Conservation (phyloP, 2,329 filamentous ascomycete species). For the Pseudomassariella vexata region DNA sequence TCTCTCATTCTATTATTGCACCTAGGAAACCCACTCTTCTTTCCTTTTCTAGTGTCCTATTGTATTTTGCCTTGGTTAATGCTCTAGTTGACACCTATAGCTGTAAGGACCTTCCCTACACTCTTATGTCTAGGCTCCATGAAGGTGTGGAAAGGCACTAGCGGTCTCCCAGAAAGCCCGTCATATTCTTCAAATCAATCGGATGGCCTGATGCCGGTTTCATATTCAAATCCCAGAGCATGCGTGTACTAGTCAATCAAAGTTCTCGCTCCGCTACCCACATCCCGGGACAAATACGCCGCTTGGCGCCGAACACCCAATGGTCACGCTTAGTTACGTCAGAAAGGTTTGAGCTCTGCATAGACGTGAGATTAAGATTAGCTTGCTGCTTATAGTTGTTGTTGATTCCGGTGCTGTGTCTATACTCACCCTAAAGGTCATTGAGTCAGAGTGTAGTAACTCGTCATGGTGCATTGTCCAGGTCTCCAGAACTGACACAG, state of each 20-base stretch:
- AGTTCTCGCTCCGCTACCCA: slow-evolving; percentile 35
- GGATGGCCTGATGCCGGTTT: slow-evolving; percentile 5
- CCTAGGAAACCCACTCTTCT: too few species aligned
- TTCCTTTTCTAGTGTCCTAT: too few species aligned
- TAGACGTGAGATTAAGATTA: slow-evolving; percentile 5
- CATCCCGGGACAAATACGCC: slow-evolving; percentile 44
- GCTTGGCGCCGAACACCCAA: slow-evolving; percentile 41
- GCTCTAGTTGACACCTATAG: too few species aligned
- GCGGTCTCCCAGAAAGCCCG: slow-evolving; percentile 9
- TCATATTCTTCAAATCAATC: slow-evolving; percentile 10
- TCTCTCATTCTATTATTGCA: too few species aligned
- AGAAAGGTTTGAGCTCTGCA: slow-evolving; percentile 8
- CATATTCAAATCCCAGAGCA: slow-evolving; percentile 30
- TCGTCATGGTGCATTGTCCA: slow-evolving; percentile 30
- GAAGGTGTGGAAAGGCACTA: slow-evolving; percentile 8
- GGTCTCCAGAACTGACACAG: slow-evolving; percentile 26
- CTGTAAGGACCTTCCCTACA: too few species aligned
- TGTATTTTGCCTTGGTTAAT: too few species aligned
- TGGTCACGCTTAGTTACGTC: slow-evolving; percentile 19
- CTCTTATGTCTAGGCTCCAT: slow-evolving; percentile 7
- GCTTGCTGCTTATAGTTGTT: too few species aligned
- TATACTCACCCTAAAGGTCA: slow-evolving; percentile 16
- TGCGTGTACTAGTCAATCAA: slow-evolving; percentile 30
- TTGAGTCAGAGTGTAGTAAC: slow-evolving; percentile 19
- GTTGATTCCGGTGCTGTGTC: too few species aligned